Base-by-base conservation (phyloP, 2,329 filamentous ascomycete genomes). In the Exophiala phaeomuriformis region DNA sequence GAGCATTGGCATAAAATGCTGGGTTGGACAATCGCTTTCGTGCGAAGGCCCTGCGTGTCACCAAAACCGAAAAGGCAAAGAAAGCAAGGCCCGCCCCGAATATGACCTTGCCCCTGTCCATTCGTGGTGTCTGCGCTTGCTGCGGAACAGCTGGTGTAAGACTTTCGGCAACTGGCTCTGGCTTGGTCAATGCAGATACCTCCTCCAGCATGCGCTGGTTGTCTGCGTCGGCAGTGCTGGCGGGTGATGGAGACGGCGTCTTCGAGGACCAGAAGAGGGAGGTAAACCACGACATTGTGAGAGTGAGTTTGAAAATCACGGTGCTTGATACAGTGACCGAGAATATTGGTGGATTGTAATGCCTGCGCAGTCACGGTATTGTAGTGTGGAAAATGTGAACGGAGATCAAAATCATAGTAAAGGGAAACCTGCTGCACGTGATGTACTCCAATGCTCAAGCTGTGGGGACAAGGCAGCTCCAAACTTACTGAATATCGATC, bases 81-180 rank as follows among this genome's bases (percentile, higher is more conserved):
- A 95, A 94, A 51, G 81, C 76, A 7, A 86, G 78, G 40, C 91
- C 91, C 56, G 84, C 82, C 63, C 84, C 75, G 69, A 93, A 85
- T 55, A 95, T 59, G 33, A 63, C 45, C 70, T 68, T 90, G 84
- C 50, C 77, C 77, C 47, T 79, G 67, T 39, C 75, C 78, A 64
- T 54, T 30, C 51, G 51, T n/a, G 56, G 39, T 6, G 33, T 40
- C 35, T 57, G 60, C 30, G 53, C 36, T 33, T 32, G 41, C 29
- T 56, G 57, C 42, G 41, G 42, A 30, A 48, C 44, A 41, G 53
- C 30, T 19, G 52, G 48, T 30, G 50, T 35, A 12, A 27, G 39
- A 10, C 48, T 19, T 41, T 50, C 49, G 8, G 30, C 27, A 6
- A 52, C 19, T 10, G 35, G 42, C 28, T 48, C 47, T 41, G 46